Base-by-base conservation (phyloP, 2,329 filamentous ascomycete genomes). In the Claviceps quebecensis region DNA sequence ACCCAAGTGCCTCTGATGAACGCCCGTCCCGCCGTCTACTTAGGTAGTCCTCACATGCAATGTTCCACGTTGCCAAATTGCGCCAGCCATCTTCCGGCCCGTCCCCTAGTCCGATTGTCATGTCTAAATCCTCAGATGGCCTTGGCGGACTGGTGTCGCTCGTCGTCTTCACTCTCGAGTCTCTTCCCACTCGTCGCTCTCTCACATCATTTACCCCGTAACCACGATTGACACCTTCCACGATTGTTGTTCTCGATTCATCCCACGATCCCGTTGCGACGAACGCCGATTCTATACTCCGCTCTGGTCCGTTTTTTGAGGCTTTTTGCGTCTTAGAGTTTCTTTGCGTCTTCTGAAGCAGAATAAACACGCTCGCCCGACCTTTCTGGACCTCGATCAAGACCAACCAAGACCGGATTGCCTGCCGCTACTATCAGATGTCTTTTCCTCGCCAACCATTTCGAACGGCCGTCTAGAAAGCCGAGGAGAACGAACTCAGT, bases 401-500 rank as follows among this genome's bases (percentile, higher is more conserved):
- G 45, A 47, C 11, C 29, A 19, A 47, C 11, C 29, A 19, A 6
- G 23, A 7, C 23, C 23, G 23, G 4, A 37, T 4, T 17, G 11
- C 13, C 39, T 38, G 19, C 40, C 26, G 43, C 9, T 23, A 16
- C 16, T 41, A 29, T 29, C 29, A 23, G 17, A 47, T 46, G 40
- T 22, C 14, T 19, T 13, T 17, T 37, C 22, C 34, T 44, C 38
- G 40, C 16, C 34, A 16, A 22, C 34, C 13, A n/a, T 43, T 34
- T 44, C 51, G 48, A 47, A 45, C 29, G 44, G 23, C 43, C 13
- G 23, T 45, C n/a, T 47, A 50, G 48, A 47, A 22, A 44, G 34
- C 43, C 16, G 23, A 45, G 29, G 43, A 50, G 44, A 47, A 22
- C 43, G 22, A 48, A 8, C 19, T 39, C 23, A 14, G 16, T 29